These are phyloP conservation scores for Hypericum perforatum DNA, from an alignment of 345 rosid species.

Conservation along the genomic window DNA sequence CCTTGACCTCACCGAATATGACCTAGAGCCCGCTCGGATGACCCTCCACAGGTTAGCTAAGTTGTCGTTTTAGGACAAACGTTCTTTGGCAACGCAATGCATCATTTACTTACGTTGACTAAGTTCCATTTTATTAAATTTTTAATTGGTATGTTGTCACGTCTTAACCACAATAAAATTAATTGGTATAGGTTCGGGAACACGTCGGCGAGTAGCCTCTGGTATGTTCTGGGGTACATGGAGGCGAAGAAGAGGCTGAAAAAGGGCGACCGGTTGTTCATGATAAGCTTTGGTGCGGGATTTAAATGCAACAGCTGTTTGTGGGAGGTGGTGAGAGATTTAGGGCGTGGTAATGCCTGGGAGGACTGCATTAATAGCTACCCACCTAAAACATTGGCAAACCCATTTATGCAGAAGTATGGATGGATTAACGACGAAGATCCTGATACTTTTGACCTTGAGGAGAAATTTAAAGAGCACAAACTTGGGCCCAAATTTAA, in stretches of 20 bases:
- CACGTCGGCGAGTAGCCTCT: slow-evolving; percentile 22
- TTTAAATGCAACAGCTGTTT: slow-evolving; percentile 25
- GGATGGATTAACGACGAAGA: slow-evolving; percentile 15
- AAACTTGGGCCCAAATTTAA: no score
- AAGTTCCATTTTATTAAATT: no score
- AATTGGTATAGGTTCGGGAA: slow-evolving; percentile 8
- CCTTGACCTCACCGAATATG: slow-evolving; percentile 12
- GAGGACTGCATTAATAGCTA: slow-evolving; percentile 8
- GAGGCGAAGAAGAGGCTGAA: slow-evolving; percentile 24
- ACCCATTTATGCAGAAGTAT: slow-evolving; percentile 11
- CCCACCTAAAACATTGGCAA: slow-evolving; percentile 9
- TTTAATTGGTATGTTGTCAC: no score
- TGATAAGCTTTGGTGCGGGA: slow-evolving; percentile 24
- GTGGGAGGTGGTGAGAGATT: slow-evolving; percentile 15
- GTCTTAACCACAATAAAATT: no score
- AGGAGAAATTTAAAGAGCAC: no score
- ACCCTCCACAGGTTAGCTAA: slow-evolving; percentile 21
- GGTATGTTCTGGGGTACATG: slow-evolving; percentile 24
- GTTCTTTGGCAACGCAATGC: no score
- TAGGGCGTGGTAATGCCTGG: slow-evolving; percentile 17
- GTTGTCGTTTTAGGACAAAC: no score
- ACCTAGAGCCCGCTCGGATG: slow-evolving; percentile 23
- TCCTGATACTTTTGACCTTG: no score
- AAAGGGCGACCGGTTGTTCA: slow-evolving; percentile 16
- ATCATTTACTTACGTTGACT: no score